Percentiles rank a stretch among this genome's conserved stretches.
phyloP scores from a whole-genome alignment of 2,329 filamentous ascomycete genomes.

The Camptophora hylomeconis region DNA sequence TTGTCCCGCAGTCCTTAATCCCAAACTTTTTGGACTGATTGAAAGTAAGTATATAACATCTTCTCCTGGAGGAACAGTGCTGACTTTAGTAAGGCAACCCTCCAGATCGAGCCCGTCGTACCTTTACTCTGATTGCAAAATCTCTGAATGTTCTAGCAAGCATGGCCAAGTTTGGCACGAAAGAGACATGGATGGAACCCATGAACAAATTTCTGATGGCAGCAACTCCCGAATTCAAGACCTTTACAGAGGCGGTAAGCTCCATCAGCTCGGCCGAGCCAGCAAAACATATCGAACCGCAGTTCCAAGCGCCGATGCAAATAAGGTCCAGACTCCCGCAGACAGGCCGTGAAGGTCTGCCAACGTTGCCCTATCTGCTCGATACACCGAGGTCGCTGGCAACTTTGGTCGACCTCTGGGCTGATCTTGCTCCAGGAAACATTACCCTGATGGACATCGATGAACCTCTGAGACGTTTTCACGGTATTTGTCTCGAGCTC shows the following conservation, averaged over 20 bases:
- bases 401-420: constrained; percentile 54
- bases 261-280: constrained; percentile 57
- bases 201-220: constrained; percentile 80
- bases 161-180: constrained; percentile 79
- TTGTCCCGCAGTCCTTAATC: constrained; percentile 89
- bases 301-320: constrained; percentile 83
- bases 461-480: constrained; percentile 30
- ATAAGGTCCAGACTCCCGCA: constrained; percentile 73
- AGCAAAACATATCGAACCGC: constrained; percentile 41
- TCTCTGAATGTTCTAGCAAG: constrained; percentile 84
- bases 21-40: constrained; percentile 80
- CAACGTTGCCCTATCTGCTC: constrained; percentile 81
- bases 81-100: constrained; percentile 53
- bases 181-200: constrained; percentile 97
- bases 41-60: constrained; percentile 42
- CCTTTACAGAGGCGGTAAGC: constrained; percentile 78
- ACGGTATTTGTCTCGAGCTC: constrained; percentile 29
- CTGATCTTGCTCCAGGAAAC: constrained; percentile 27
- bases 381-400: constrained; percentile 80
- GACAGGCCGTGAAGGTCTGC: constrained; percentile 79
- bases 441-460: constrained; percentile 27
- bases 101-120: constrained; percentile 67
- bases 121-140: constrained; percentile 84
- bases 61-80: constrained; percentile 4
- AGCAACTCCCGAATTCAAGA: constrained; percentile 68